phyloP scores from a whole-genome alignment of 345 rosid genomes.

The Toxicodendron radicans region DNA sequence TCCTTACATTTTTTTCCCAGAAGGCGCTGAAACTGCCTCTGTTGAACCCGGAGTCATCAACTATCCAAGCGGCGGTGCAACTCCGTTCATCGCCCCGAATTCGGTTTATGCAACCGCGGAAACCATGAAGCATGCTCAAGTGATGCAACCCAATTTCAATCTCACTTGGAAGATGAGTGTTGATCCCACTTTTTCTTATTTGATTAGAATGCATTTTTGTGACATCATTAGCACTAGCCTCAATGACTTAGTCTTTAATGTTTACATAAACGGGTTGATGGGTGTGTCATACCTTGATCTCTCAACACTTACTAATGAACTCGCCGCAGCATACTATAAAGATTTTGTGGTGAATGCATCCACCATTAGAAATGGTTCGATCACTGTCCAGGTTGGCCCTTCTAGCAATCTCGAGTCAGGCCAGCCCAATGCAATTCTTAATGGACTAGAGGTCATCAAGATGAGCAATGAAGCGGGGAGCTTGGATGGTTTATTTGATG shows the following conservation, averaged over 20 bases:
- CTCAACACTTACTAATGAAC: conserved; percentile 40
- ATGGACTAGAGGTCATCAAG: conserved; percentile 80
- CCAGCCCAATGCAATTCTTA: conserved; percentile 58
- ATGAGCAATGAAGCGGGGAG: conserved; percentile 58
- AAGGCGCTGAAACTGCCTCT: conserved; percentile 46
- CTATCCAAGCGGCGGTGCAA: conserved; percentile 47
- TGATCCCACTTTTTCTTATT: conserved; percentile 55
- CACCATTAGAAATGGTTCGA: conserved; percentile 42
- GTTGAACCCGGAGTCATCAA: conserved; percentile 39
- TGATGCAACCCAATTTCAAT: conserved; percentile 59
- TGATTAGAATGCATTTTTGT: conserved; percentile 75
- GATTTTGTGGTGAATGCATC: conserved; percentile 62
- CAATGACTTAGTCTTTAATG: conserved; percentile 59
- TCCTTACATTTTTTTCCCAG: conserved; percentile 46
- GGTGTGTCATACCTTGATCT: conserved; percentile 54
- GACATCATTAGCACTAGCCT: conserved; percentile 73
- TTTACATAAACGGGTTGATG: conserved; percentile 55
- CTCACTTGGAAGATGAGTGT: conserved; percentile 69
- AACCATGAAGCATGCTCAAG: conserved; percentile 53
- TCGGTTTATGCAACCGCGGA: conserved; percentile 56
- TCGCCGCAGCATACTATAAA: conserved; percentile 50
- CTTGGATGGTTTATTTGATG: conserved; percentile 48
- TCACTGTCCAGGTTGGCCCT: conserved; percentile 69
- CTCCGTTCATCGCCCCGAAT: conserved; percentile 50
- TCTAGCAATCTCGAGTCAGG: conserved; percentile 36